Percentiles rank a stretch among this genome's conserved stretches.
These are phyloP conservation scores for Arthrocladium fulminans DNA, from an alignment of 2,329 filamentous ascomycete species.

Conservation along the genomic window DNA sequence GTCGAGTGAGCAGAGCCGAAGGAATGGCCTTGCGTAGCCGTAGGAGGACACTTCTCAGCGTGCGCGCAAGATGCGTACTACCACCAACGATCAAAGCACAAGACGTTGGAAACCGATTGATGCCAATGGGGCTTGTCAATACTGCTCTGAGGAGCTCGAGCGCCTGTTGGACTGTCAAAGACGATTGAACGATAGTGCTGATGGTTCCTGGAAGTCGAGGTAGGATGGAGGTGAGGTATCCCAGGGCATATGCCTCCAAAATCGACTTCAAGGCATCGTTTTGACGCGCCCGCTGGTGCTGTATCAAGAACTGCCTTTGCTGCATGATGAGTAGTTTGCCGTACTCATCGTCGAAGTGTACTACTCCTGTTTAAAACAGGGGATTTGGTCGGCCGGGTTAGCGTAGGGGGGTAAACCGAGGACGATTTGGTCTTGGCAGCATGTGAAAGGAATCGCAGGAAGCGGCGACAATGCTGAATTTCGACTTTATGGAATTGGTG, in stretches of 20 bases:
- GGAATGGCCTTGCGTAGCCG: slow-evolving; percentile 12
- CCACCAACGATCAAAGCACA: slow-evolving; percentile 45
- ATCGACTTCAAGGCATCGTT: slow-evolving; percentile 21
- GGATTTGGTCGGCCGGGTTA: neutral
- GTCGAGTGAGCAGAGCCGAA: slow-evolving; percentile 11
- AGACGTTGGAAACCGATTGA: slow-evolving; percentile 23
- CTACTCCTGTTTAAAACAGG: neutral
- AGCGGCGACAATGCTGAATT: no score
- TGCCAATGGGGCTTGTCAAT: slow-evolving; percentile 18
- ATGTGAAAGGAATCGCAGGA: no score
- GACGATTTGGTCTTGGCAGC: neutral
- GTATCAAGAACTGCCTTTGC: no score
- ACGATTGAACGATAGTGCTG: slow-evolving; percentile 27
- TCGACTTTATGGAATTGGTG: no score
- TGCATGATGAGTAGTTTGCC: no score
- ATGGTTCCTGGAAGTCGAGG: slow-evolving; percentile 37
- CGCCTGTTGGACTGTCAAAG: slow-evolving; percentile 28
- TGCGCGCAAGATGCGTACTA: slow-evolving; percentile 38
- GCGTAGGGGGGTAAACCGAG: neutral
- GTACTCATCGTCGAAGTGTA: no score
- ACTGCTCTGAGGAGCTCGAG: slow-evolving; percentile 23
- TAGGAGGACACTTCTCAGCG: slow-evolving; percentile 24
- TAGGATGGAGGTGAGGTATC: slow-evolving; percentile 40
- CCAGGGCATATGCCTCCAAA: slow-evolving; percentile 40
- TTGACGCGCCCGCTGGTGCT: neutral